Evolutionary conservation across 352 stramenopile species (phyloP).

Genomic region (Phytophthora litchii): DNA sequence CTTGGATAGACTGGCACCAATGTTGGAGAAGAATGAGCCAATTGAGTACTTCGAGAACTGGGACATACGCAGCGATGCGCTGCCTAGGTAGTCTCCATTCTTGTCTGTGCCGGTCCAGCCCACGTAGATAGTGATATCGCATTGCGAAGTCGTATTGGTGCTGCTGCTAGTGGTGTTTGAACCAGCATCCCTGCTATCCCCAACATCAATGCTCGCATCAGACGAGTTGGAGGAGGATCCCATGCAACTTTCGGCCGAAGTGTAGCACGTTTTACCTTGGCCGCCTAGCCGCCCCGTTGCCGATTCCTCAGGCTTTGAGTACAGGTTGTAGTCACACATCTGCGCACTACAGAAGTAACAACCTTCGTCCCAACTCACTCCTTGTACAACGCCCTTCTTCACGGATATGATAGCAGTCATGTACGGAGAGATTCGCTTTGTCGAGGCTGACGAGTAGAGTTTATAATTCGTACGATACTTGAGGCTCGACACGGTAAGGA

Average conservation of each 20-base stretch:
- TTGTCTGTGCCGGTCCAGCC: constrained; percentile 83
- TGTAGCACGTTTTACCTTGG: constrained; percentile 77
- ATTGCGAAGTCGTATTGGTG: constrained; percentile 50
- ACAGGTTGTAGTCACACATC: constrained; percentile 75
- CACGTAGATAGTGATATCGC: constrained; percentile 78
- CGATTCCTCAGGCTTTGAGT: constrained; percentile 54
- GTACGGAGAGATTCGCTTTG: constrained; percentile 63
- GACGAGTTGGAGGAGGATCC: constrained; percentile 22
- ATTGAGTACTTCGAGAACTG: constrained; percentile 89
- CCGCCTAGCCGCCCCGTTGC: constrained; percentile 45
- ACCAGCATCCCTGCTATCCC: constrained; percentile 19
- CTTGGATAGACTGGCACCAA: constrained; percentile 57
- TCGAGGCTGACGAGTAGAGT: constrained; percentile 59
- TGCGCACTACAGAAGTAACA: constrained; percentile 75
- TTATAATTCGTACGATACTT: constrained; percentile 76
- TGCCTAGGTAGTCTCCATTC: constrained; percentile 82
- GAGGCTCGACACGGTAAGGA: constrained; percentile 72
- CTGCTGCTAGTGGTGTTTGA: constrained; percentile 23
- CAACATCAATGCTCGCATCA: constrained; percentile 22
- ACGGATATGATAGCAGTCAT: constrained; percentile 83
- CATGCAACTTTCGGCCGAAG: constrained; percentile 37
- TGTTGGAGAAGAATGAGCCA: constrained; percentile 72
- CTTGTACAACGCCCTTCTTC: constrained; percentile 78
- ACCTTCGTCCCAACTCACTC: constrained; percentile 82
- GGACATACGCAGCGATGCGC: constrained; percentile 76